A percentile compares a stretch with the other conserved stretches of the same genome.
phyloP scores from a whole-genome alignment of 2,329 filamentous ascomycete genomes.

The Gaeumannomyces tritici region DNA sequence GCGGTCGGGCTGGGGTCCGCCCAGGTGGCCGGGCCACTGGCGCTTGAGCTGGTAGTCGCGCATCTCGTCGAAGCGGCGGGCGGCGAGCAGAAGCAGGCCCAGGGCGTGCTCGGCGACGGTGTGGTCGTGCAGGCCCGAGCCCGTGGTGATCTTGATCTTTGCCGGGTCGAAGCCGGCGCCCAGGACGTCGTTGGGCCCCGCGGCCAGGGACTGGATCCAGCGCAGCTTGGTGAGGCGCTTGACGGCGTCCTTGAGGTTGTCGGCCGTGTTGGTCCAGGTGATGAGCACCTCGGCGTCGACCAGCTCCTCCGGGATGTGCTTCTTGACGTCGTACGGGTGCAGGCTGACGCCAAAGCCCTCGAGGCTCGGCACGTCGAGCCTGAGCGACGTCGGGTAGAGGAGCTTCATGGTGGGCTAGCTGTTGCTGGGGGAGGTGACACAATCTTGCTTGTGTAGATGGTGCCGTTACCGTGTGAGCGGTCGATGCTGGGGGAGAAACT shows the following conservation, averaged over 20 bases:
- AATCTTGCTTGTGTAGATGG: too few relatives aligned
- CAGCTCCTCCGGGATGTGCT: slow-evolving; percentile 30
- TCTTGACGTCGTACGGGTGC: slow-evolving; percentile 31
- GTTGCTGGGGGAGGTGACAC: not conserved
- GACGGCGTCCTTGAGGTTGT: slow-evolving; percentile 33
- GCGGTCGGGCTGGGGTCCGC: slow-evolving; percentile 30
- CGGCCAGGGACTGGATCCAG: slow-evolving; percentile 41
- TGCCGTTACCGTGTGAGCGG: not conserved
- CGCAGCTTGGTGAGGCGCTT: slow-evolving; percentile 29
- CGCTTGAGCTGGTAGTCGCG: slow-evolving; percentile 32
- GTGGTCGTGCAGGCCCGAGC: slow-evolving; percentile 35
- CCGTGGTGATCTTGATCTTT: slow-evolving; percentile 29
- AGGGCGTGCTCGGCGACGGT: slow-evolving; percentile 39
- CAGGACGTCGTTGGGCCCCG: slow-evolving; percentile 40
- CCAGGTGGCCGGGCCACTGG: slow-evolving; percentile 35
- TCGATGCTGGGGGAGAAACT: not conserved
- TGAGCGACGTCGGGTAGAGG: slow-evolving; percentile 15
- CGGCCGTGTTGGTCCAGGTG: slow-evolving; percentile 32
- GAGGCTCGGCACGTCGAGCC: slow-evolving; percentile 12
- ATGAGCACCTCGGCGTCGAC: slow-evolving; percentile 34
- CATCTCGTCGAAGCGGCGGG: slow-evolving; percentile 31
- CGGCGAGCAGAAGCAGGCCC: slow-evolving; percentile 27
- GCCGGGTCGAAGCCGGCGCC: slow-evolving; percentile 31
- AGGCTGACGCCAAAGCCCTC: slow-evolving; percentile 13
- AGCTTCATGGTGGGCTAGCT: slow-evolving; percentile 12